Evolutionary conservation across 192 early-diverging fungal species (phyloP).

Genomic region (Podila epicladia): DNA sequence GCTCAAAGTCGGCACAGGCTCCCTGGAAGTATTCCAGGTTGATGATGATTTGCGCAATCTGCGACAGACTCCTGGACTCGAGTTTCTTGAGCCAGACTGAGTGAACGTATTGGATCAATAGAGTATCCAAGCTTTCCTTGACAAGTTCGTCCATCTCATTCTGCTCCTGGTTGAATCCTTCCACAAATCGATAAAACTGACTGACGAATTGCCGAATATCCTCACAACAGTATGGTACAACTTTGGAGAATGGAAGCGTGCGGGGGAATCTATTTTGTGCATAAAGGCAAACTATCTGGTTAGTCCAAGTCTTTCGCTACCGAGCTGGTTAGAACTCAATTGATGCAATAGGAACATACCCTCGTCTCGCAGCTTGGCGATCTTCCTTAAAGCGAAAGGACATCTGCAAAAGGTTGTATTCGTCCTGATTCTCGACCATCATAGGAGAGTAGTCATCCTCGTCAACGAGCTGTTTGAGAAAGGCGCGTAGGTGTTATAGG

Average conservation of each 20-base stretch:
- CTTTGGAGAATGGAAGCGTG: conserved; percentile 83
- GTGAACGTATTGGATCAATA: conserved; percentile 77
- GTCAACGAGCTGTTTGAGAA: conserved; percentile 68
- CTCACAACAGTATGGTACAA: conserved; percentile 76
- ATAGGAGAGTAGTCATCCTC: conserved; percentile 87
- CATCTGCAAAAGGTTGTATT: conserved; percentile 69
- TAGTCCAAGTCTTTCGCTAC: not conserved
- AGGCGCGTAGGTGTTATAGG: not conserved
- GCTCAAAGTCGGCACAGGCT: conserved; percentile 79
- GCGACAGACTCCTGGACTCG: conserved; percentile 73
- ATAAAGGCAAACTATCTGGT: conserved; percentile 1
- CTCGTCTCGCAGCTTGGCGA: conserved; percentile 38
- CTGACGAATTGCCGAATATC: conserved; percentile 76
- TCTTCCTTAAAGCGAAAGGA: conserved; percentile 73
- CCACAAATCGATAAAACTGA: conserved; percentile 87
- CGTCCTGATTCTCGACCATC: conserved; percentile 69
- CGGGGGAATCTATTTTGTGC: conserved; percentile 68
- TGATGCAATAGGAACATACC: conserved; percentile 9
- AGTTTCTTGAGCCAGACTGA: conserved; percentile 73
- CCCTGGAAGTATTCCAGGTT: conserved; percentile 82
- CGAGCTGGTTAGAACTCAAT: not conserved
- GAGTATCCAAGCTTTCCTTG: conserved; percentile 77
- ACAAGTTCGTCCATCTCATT: conserved; percentile 90
- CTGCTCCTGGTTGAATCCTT: conserved; percentile 83
- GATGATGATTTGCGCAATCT: conserved; percentile 87